A percentile compares a stretch with the other conserved stretches of the same genome.
Evolutionary conservation across 129 eudicot species (phyloP).

Genomic region (Scalesia atractyloides): DNA sequence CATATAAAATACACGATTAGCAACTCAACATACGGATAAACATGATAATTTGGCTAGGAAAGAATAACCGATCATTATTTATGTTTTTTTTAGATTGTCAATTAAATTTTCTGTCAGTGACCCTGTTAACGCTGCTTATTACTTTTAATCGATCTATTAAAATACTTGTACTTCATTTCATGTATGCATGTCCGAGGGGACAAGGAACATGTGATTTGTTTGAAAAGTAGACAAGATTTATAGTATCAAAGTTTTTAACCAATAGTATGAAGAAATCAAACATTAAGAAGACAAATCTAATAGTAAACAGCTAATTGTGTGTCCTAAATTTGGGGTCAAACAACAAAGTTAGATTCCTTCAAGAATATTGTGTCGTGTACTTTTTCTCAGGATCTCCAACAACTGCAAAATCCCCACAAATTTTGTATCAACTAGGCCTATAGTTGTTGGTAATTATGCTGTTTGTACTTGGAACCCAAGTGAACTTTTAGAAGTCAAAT

Average conservation of each 20-base stretch:
- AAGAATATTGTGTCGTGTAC: conserved; percentile 31
- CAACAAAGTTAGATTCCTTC: conserved; percentile 46
- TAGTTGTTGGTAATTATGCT: conserved; percentile 31
- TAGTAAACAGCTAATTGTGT: conserved; percentile 36
- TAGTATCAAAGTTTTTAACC: conserved; percentile 21
- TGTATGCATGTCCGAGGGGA: conserved; percentile 15
- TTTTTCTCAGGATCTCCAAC: conserved; percentile 35
- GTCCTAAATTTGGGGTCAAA: conserved; percentile 43
- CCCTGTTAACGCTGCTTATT: not conserved
- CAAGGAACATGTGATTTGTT: conserved; percentile 18
- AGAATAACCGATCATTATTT: too few relatives aligned
- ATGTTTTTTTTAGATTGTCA: too few relatives aligned
- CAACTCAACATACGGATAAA: too few relatives aligned
- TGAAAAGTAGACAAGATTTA: conserved; percentile 30
- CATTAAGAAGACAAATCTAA: conserved; percentile 35
- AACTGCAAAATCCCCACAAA: conserved; percentile 21
- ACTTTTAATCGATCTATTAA: not conserved
- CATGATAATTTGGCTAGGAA: too few relatives aligned
- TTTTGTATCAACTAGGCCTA: conserved; percentile 28
- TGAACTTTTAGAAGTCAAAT: not conserved
- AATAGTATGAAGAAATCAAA: conserved; percentile 21
- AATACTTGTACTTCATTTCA: conserved; percentile 1
- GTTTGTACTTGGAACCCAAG: conserved; percentile 16
- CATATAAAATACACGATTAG: too few relatives aligned
- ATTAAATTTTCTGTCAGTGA: too few relatives aligned